Conservation (phyloP, 768 basidiomycete genomes). For the Tricholoma sp. region DNA sequence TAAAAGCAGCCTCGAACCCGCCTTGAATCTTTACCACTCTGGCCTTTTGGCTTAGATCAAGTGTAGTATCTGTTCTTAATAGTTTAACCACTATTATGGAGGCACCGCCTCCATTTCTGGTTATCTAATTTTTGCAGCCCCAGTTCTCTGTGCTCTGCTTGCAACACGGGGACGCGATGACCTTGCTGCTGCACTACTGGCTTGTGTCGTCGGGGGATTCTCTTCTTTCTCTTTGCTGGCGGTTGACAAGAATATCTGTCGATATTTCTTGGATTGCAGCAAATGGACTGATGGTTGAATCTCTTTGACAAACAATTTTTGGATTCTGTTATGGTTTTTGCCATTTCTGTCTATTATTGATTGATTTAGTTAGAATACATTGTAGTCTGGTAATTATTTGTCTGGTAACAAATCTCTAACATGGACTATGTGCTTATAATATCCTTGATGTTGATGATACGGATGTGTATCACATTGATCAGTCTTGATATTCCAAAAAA, state of each 20-base stretch:
- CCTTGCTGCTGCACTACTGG: slow-evolving; percentile 52
- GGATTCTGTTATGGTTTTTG: too few species aligned
- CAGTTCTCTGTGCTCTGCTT: slow-evolving; percentile 52
- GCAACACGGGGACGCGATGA: slow-evolving; percentile 52
- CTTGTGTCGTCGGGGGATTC: slow-evolving; percentile 63
- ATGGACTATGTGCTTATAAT: too few species aligned
- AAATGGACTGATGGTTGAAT: slow-evolving; percentile 13
- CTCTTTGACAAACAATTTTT: too few species aligned
- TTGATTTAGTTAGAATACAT: too few species aligned
- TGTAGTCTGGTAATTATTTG: too few species aligned
- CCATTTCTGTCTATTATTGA: too few species aligned
- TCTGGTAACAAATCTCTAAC: too few species aligned
- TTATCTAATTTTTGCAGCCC: slow-evolving; percentile 55
- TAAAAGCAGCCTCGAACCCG: neutral
- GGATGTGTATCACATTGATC: too few species aligned
- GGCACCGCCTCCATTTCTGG: slow-evolving; percentile 49
- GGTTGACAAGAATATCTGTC: slow-evolving; percentile 4
- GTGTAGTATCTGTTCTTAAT: slow-evolving; percentile 97
- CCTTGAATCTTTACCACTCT: slow-evolving; percentile 63
- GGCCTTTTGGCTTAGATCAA: slow-evolving; percentile 97
- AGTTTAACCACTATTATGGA: slow-evolving; percentile 66
- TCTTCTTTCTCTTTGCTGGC: slow-evolving; percentile 12
- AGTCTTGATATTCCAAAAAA: too few species aligned
- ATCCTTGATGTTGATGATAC: too few species aligned
- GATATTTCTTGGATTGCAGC: slow-evolving; percentile 7